Evolutionary conservation across 768 basidiomycete genomes (phyloP), one percentile per base, ranked within the genome.

Genomic region (Panaeolus papilionaceus): DNA sequence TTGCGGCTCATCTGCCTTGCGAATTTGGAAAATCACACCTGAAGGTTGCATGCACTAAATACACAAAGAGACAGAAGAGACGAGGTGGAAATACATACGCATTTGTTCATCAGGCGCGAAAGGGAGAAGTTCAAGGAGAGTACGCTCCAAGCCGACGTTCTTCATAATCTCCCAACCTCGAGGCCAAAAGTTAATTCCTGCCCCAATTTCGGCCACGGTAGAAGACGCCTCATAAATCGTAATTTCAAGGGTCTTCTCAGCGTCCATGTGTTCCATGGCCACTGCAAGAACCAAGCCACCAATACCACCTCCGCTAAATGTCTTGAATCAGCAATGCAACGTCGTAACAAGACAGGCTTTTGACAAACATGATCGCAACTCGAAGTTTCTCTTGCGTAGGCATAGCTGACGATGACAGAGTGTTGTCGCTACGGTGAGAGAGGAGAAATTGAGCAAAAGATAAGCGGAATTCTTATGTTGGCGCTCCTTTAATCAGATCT

Each of bases 171-270:
- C 78, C 80, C 81, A 81, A 11, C 76, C 74, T 33, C 82, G 78
- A 40, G 76, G 78, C 78, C 79, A 84, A 5, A 84, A 69, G 2
- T 74, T 76, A 49, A 86, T 79, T 0, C 84, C 84, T 23, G 83
- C 84, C 8, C 85, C 84, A 49, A 82, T 74, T 51, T 83, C 81
- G 2, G 78, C 76, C 39, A 86, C 77, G 23, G 72, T 71, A 0
- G 79, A 69, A 2, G 82, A 75, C 9, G 81, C 76, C 64, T 86
- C 84, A 68, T 82, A 86, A 14, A 85, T 68, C n/a, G 80, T 77
- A 4, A 85, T 74, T 1, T 79, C 74, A 9, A 78, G 68, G 1
- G 68, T 70, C 63, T 67, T 64, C n/a, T 71, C 66, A 8, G 67
- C 64, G 14, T 71, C 73, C 65, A 73, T 26, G 18, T 65, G 66